Percentiles rank a stretch among this genome's conserved stretches.
phyloP scores from a whole-genome alignment of 2,329 filamentous ascomycete genomes.

The Fusarium sacchari region DNA sequence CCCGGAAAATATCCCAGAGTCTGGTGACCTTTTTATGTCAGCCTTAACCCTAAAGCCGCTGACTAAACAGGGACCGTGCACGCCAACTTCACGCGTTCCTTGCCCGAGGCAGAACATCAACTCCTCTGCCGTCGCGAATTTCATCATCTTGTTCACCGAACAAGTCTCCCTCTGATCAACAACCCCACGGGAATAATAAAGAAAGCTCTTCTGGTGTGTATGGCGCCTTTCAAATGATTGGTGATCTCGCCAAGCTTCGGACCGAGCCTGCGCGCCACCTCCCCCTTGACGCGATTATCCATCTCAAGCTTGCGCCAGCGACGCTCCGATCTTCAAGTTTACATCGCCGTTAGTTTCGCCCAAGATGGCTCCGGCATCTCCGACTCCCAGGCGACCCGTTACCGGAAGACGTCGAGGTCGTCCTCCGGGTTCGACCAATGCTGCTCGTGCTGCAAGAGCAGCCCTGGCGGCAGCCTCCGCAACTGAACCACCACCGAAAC shows the following conservation, averaged over 20 bases:
- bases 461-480: slow-evolving; percentile 47
- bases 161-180: slow-evolving; percentile 32
- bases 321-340: slow-evolving; percentile 17
- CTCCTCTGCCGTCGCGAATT: slow-evolving; percentile 41
- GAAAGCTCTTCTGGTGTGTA: slow-evolving; percentile 11
- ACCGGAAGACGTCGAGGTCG: slow-evolving; percentile 60
- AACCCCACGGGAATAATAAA: slow-evolving; percentile 19
- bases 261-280: slow-evolving; percentile 47
- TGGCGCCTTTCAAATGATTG: slow-evolving; percentile 43
- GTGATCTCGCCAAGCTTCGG: slow-evolving; percentile 43
- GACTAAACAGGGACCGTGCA: slow-evolving; percentile 44
- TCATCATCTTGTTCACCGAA: slow-evolving; percentile 44
- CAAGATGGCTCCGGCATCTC: slow-evolving; percentile 49
- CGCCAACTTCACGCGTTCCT: slow-evolving; percentile 55
- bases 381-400: slow-evolving; percentile 54
- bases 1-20: background rate
- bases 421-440: slow-evolving; percentile 56
- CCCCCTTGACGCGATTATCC: slow-evolving; percentile 43
- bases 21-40: background rate
- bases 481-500: slow-evolving; percentile 74
- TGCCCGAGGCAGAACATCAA: slow-evolving; percentile 12
- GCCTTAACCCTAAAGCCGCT: background rate
- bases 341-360: slow-evolving; percentile 19
- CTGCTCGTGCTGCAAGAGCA: slow-evolving; percentile 53
- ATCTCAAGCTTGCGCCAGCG: slow-evolving; percentile 30